These are phyloP conservation scores for Fraxinus nigra DNA, from an alignment of 305 asterid genomes.

Conservation along the genomic window DNA sequence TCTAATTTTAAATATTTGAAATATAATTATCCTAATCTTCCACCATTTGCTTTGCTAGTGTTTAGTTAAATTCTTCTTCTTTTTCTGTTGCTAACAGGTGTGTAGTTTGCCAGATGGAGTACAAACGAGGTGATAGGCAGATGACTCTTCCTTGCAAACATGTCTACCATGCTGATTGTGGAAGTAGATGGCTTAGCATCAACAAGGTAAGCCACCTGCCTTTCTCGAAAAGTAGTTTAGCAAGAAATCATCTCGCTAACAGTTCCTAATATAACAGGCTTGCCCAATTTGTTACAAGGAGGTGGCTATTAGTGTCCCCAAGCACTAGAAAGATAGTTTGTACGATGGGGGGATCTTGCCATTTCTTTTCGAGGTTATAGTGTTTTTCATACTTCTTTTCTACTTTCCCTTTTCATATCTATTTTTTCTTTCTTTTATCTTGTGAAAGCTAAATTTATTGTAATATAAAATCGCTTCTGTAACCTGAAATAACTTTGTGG, in stretches of 20 bases:
- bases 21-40: neutral
- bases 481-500: constrained; percentile 5
- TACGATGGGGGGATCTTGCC: constrained; percentile 18
- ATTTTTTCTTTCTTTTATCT: constrained; percentile 12
- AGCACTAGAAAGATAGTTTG: constrained; percentile 35
- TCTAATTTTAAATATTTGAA: neutral
- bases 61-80: neutral
- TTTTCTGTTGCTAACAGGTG: constrained; percentile 42
- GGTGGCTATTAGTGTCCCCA: constrained; percentile 50
- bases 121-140: constrained; percentile 71
- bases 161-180: constrained; percentile 70
- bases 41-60: neutral
- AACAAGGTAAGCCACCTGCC: constrained; percentile 58
- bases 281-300: constrained; percentile 93
- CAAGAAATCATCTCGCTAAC: constrained; percentile 21
- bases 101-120: constrained; percentile 95
- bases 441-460: constrained; percentile 2
- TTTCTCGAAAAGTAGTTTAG: neutral
- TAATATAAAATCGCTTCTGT: constrained; percentile 17
- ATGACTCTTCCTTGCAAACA: constrained; percentile 92
- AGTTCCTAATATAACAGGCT: constrained; percentile 49
- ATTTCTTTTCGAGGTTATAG: constrained; percentile 28
- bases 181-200: constrained; percentile 86
- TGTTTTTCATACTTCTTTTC: constrained; percentile 19
- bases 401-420: constrained; percentile 12